Conservation (phyloP, 495 filamentous ascomycete species). For the Neurospora tetraspora region DNA sequence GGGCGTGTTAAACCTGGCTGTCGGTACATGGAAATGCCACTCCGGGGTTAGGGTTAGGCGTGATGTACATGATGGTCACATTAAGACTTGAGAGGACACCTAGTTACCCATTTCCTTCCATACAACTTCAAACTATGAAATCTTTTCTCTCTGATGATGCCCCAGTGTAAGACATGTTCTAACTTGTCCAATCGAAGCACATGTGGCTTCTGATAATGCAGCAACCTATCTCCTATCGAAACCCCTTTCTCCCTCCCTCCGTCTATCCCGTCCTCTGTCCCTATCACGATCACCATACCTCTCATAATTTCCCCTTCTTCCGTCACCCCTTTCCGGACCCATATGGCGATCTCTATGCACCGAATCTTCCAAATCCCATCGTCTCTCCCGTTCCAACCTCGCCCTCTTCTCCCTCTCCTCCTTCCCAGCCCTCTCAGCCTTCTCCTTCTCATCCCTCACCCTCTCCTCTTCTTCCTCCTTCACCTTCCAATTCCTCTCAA, state of each 20-base stretch:
- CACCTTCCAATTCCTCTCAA: conserved; percentile 21
- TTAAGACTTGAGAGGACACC: too few relatives aligned
- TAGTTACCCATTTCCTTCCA: too few relatives aligned
- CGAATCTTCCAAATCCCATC: background rate
- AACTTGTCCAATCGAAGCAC: too few relatives aligned
- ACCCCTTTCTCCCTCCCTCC: background rate
- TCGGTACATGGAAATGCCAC: background rate
- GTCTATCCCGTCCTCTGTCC: background rate
- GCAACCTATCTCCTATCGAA: background rate
- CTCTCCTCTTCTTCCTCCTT: conserved; percentile 8
- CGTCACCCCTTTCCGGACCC: background rate
- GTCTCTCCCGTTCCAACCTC: background rate
- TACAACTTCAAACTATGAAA: too few relatives aligned
- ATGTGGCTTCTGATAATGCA: background rate
- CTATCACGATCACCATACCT: background rate
- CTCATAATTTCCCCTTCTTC: background rate
- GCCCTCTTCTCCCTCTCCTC: background rate
- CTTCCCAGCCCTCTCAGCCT: background rate
- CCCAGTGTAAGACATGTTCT: too few relatives aligned
- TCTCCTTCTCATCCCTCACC: conserved; percentile 9
- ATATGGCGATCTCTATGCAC: background rate
- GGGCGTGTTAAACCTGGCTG: background rate
- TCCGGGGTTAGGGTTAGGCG: background rate
- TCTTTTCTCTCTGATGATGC: too few relatives aligned
- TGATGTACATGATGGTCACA: too few relatives aligned